Percentiles rank a stretch among this genome's conserved stretches.
Conservation (phyloP, 139 green algal species). For the Picochlorum sp. region DNA sequence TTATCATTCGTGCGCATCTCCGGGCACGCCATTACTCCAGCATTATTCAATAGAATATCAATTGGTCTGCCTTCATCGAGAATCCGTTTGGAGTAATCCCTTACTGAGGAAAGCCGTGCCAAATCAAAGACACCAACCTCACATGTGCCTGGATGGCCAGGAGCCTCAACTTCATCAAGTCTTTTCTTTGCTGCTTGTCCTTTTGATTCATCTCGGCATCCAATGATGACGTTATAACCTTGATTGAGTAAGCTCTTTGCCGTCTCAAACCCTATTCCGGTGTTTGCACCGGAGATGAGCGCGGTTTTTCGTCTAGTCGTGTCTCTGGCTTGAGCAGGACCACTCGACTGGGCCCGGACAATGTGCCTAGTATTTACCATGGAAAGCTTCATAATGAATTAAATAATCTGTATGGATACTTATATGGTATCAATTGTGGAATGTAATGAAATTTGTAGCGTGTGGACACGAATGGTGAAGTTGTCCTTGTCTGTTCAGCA, state of each 20-base stretch:
- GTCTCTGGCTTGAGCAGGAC: not conserved
- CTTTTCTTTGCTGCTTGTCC: constrained; percentile 27
- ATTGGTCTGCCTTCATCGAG: constrained; percentile 39
- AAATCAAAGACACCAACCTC: constrained; percentile 49
- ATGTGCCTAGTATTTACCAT: no score
- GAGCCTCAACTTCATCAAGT: not conserved
- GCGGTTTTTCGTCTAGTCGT: not conserved
- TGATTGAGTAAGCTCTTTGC: constrained; percentile 43
- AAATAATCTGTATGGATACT: no score
- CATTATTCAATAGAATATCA: constrained; percentile 75
- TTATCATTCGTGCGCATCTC: constrained; percentile 60
- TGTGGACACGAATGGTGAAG: no score
- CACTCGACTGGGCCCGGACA: no score
- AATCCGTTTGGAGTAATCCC: constrained; percentile 34
- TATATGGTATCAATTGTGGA: no score
- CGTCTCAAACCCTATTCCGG: constrained; percentile 67
- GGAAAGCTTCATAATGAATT: no score
- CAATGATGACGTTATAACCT: constrained; percentile 53
- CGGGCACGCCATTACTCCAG: constrained; percentile 70
- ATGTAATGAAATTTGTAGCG: no score
- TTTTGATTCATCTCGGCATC: constrained; percentile 44
- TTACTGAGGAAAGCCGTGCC: constrained; percentile 42
- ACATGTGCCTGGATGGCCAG: constrained; percentile 23
- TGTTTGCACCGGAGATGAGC: constrained; percentile 29
- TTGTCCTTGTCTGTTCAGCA: no score